Conservation (phyloP, 495 filamentous ascomycete genomes). For the Talaromyces liani region DNA sequence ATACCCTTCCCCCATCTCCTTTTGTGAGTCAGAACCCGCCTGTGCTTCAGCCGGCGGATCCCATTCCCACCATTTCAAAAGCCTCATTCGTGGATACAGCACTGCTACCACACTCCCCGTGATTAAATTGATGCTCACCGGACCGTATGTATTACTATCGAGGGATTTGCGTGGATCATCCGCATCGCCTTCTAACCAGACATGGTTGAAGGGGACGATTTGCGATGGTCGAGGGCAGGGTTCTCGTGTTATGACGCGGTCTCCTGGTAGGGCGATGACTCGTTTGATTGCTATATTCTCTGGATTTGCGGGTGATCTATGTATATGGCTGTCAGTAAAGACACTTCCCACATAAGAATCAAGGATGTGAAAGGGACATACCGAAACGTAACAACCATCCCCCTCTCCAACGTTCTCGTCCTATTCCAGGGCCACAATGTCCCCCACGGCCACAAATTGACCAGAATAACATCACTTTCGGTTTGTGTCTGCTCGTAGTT, state of each 20-base stretch:
- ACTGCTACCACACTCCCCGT: slow-evolving; percentile 56
- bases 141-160: slow-evolving; percentile 73
- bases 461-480: slow-evolving; percentile 41
- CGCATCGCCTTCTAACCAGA: slow-evolving; percentile 75
- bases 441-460: slow-evolving; percentile 37
- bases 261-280: slow-evolving; percentile 62
- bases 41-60: slow-evolving; percentile 19
- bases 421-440: slow-evolving; percentile 30
- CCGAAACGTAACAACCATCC: slow-evolving; percentile 50
- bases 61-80: slow-evolving; percentile 36
- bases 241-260: slow-evolving; percentile 52
- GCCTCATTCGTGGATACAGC: slow-evolving; percentile 50
- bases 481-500: slow-evolving; percentile 49
- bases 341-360: no score
- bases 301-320: slow-evolving; percentile 57
- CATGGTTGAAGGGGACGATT: slow-evolving; percentile 59
- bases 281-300: slow-evolving; percentile 58
- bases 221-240: slow-evolving; percentile 51
- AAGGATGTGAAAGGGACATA: slow-evolving; percentile 14
- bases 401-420: slow-evolving; percentile 35
- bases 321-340: no score
- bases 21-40: slow-evolving; percentile 8
- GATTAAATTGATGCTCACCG: slow-evolving; percentile 53
- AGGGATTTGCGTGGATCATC: slow-evolving; percentile 44
- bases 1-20: slow-evolving; percentile 26